These are phyloP conservation scores for Leccinum variabile DNA, from an alignment of 1,284 basidiomycete species.

Conservation along the genomic window DNA sequence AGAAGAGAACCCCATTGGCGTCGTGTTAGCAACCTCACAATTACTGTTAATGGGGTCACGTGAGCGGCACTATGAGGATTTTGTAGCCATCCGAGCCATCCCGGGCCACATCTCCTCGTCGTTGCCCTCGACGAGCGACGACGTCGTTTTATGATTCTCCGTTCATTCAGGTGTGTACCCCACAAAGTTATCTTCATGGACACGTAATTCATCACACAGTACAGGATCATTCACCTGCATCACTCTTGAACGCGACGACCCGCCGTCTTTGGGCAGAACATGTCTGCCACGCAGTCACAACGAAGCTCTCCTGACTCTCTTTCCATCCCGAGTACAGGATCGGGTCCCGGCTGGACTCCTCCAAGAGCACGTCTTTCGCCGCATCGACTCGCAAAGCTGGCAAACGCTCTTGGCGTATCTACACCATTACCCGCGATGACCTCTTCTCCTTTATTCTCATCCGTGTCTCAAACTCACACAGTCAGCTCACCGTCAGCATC, in stretches of 20 bases:
- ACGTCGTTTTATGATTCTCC: conserved; percentile 7
- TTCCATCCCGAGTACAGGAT: conserved; percentile 17
- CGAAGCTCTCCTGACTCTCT: conserved; percentile 12
- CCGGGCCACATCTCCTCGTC: conserved; percentile 1
- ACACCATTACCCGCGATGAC: conserved; percentile 60
- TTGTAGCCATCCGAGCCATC: conserved; percentile 9
- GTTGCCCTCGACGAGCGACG: conserved; percentile 12
- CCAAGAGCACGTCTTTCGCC: conserved; percentile 72
- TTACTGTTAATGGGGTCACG: conserved; percentile 18
- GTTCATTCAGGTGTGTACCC: conserved; percentile 17
- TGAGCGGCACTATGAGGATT: conserved; percentile 15
- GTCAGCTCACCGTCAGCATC: conserved; percentile 32
- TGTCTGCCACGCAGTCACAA: conserved; percentile 16
- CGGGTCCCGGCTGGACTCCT: conserved; percentile 48
- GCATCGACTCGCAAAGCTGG: conserved; percentile 72
- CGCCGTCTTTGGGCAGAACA: conserved; percentile 3
- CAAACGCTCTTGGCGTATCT: conserved; percentile 78
- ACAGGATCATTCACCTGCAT: conserved; percentile 6
- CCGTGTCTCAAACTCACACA: conserved; percentile 36
- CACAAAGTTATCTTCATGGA: not conserved
- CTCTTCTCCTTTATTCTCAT: conserved; percentile 32
- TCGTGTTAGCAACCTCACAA: conserved; percentile 6
- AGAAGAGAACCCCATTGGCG: not conserved
- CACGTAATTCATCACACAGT: conserved; percentile 5
- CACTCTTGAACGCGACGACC: conserved; percentile 5